Conservation (phyloP, 163 green algal genomes). For the Volvox carteri region DNA sequence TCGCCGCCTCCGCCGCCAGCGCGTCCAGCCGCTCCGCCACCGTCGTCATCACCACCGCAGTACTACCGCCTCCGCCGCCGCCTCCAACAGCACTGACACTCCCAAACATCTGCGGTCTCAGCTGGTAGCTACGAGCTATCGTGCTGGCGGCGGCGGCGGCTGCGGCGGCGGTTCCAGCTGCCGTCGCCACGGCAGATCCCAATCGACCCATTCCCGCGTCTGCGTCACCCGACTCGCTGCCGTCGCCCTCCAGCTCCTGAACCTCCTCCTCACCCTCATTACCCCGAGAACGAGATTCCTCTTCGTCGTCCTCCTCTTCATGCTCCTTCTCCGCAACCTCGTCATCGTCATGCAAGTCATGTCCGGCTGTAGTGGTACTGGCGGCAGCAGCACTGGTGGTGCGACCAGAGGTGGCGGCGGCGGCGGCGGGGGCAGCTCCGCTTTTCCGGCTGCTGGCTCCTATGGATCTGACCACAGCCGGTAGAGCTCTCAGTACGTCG, state of each 20-base stretch:
- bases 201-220: background rate
- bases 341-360: background rate
- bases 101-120: constrained; percentile 51
- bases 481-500: constrained; percentile 61
- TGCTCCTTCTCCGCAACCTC: background rate
- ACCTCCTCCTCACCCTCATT: background rate
- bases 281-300: background rate
- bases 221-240: background rate
- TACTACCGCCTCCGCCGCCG: background rate
- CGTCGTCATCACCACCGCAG: background rate
- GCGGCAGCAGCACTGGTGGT: background rate
- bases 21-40: constrained; percentile 47
- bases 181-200: background rate
- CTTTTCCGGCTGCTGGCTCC: background rate
- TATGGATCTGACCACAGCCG: constrained; percentile 4
- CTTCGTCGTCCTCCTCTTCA: background rate
- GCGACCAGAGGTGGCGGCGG: background rate
- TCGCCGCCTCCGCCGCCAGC: constrained; percentile 35
- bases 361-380: background rate
- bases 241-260: background rate
- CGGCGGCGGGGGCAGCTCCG: background rate
- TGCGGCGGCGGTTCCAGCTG: no score
- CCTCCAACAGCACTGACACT: background rate
- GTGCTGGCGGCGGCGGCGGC: background rate
- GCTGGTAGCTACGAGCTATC: constrained; percentile 10